phyloP scores from a whole-genome alignment of 176 grass and related monocot genomes.

The Luzula sylvatica region DNA sequence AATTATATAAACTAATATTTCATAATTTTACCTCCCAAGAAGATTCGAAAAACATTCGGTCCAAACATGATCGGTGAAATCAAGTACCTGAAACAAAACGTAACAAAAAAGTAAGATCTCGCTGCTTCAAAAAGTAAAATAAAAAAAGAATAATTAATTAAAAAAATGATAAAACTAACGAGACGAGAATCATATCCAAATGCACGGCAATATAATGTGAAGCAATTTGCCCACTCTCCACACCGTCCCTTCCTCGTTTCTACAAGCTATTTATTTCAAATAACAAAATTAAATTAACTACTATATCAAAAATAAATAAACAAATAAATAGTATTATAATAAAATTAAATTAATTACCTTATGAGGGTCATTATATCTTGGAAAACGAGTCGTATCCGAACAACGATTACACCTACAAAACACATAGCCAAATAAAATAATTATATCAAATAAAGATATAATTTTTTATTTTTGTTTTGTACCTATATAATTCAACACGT shows the following conservation, averaged over 20 bases:
- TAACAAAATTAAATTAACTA: constrained; percentile 16
- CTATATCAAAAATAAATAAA: constrained; percentile 1
- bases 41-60: constrained; percentile 78
- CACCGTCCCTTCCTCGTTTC: constrained; percentile 91
- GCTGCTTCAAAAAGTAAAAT: neutral
- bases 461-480: constrained; percentile 5
- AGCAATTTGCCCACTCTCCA: constrained; percentile 99
- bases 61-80: constrained; percentile 99
- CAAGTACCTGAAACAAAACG: constrained; percentile 54
- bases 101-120: constrained; percentile 4
- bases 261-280: constrained; percentile 54
- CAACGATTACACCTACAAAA: constrained; percentile 69
- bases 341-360: constrained; percentile 58
- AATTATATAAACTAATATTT: constrained; percentile 11
- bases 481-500: constrained; percentile 94
- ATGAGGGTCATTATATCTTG: constrained; percentile 74
- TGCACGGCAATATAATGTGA: constrained; percentile 79
- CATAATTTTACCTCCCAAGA: constrained; percentile 59
- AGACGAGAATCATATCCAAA: constrained; percentile 94
- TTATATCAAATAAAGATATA: neutral
- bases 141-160: constrained; percentile 12
- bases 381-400: constrained; percentile 68
- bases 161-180: constrained; percentile 45
- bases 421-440: constrained; percentile 1
- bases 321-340: neutral